These are phyloP conservation scores for Herpomyces periplanetae DNA, from an alignment of 2,329 filamentous ascomycete species.

Conservation along the genomic window DNA sequence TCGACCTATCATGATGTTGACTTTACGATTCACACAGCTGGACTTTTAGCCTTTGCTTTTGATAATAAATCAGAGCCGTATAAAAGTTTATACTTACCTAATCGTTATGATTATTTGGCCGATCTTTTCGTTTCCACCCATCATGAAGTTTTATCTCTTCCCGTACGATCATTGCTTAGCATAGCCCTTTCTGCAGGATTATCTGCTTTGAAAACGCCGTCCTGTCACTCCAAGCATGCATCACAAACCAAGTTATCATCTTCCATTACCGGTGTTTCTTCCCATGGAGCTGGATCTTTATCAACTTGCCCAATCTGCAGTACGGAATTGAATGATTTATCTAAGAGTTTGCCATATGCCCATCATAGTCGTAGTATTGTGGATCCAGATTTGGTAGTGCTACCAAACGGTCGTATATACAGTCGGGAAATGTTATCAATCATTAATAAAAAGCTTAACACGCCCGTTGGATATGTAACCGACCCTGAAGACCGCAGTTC, in stretches of 20 bases:
- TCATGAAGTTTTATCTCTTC: constrained; percentile 45
- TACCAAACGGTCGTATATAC: constrained; percentile 62
- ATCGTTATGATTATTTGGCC: constrained; percentile 36
- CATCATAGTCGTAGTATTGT: constrained; percentile 81
- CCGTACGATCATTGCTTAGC: constrained; percentile 45
- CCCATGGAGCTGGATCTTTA: constrained; percentile 14
- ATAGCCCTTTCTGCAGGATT: constrained; percentile 63
- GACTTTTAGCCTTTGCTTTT: constrained; percentile 32
- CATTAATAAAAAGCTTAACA: constrained; percentile 37
- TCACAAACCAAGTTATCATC: constrained; percentile 6
- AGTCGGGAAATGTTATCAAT: constrained; percentile 30
- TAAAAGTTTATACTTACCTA: constrained; percentile 25
- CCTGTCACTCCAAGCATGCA: constrained; percentile 32
- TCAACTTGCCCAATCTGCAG: constrained; percentile 68
- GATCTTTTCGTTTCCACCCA: constrained; percentile 49
- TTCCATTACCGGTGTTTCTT: constrained; percentile 6
- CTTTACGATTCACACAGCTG: constrained; percentile 27
- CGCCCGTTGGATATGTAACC: constrained; percentile 22
- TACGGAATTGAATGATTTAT: constrained; percentile 68
- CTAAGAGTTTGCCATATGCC: constrained; percentile 57
- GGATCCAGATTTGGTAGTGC: constrained; percentile 42
- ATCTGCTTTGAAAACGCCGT: constrained; percentile 74
- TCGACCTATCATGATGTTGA: constrained; percentile 26
- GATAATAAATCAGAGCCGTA: constrained; percentile 18
- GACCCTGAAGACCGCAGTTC: constrained; percentile 28